Conservation (phyloP, 1,139 yeast species). For the Scheffersomyces illinoinensis region DNA sequence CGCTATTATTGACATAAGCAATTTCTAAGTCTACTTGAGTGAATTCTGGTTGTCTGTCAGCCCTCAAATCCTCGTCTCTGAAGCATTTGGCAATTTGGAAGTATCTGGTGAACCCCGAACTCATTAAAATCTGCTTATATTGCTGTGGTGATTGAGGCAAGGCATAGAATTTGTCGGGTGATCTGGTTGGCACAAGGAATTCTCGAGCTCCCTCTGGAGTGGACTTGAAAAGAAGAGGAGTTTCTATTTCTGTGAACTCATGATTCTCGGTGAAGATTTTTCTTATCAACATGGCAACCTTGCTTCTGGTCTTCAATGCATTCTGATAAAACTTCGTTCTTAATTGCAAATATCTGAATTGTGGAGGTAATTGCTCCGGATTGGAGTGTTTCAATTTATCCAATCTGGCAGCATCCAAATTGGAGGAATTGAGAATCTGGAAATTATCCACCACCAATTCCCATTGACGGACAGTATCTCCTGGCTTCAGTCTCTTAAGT, state of each 20-base stretch:
- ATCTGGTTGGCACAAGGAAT: conserved; percentile 88
- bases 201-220: conserved; percentile 99
- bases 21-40: conserved; percentile 95
- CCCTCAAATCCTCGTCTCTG: conserved; percentile 91
- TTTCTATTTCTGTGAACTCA: conserved; percentile 80
- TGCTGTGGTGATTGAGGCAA: conserved; percentile 98
- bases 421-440: conserved; percentile 65
- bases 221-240: conserved; percentile 89
- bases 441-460: conserved; percentile 58
- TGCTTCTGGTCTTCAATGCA: conserved; percentile 61
- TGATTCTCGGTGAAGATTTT: conserved; percentile 41
- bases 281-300: conserved; percentile 58
- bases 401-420: conserved; percentile 69
- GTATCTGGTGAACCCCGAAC: conserved; percentile 84
- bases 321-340: conserved; percentile 62
- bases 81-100: conserved; percentile 93
- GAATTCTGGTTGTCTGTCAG: conserved; percentile 96
- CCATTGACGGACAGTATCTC: conserved; percentile 26
- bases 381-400: conserved; percentile 54
- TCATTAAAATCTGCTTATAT: conserved; percentile 91
- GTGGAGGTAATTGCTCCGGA: conserved; percentile 66
- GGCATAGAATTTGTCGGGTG: conserved; percentile 69
- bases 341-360: conserved; percentile 77
- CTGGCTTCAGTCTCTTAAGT: conserved; percentile 22
- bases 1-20: conserved; percentile 72